A percentile compares a stretch with the other conserved stretches of the same genome.
phyloP scores from a whole-genome alignment of 306 rosid species.

The Castanopsis chinensis region DNA sequence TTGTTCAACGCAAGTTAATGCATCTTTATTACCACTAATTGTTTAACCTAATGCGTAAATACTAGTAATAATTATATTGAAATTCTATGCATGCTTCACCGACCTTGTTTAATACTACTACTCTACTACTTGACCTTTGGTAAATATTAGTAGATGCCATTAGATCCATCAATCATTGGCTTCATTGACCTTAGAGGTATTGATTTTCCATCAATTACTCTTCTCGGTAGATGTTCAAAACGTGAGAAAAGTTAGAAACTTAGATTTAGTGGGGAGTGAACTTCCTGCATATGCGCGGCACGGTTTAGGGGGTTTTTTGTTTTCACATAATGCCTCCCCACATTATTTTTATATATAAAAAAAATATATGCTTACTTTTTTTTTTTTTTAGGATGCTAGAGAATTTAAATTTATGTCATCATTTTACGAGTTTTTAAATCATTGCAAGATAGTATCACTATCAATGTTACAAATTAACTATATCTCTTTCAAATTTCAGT shows the following conservation, averaged over 20 bases:
- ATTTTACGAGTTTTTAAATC: too few relatives aligned
- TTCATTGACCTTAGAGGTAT: not conserved
- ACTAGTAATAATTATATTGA: not conserved
- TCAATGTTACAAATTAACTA: too few relatives aligned
- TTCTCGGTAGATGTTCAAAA: not conserved
- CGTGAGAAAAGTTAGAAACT: not conserved
- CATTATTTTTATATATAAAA: not conserved
- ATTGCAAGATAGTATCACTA: too few relatives aligned
- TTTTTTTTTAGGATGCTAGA: not conserved
- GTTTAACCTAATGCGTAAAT: conserved; percentile 11
- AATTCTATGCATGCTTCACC: conserved; percentile 1
- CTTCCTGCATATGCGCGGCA: not conserved
- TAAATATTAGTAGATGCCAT: not conserved
- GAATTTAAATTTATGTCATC: too few relatives aligned
- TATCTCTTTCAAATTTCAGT: too few relatives aligned
- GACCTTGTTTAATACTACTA: not conserved
- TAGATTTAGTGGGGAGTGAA: not conserved
- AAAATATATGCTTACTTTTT: not conserved
- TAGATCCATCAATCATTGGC: conserved; percentile 13
- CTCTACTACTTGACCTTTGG: not conserved
- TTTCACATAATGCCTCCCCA: not conserved
- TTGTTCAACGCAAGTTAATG: conserved; percentile 30
- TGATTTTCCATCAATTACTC: not conserved
- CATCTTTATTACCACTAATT: conserved; percentile 27
- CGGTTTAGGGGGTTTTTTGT: not conserved